These are phyloP conservation scores for Circinella umbellata DNA, from an alignment of 371 early-diverging fungal genomes.

Conservation along the genomic window DNA sequence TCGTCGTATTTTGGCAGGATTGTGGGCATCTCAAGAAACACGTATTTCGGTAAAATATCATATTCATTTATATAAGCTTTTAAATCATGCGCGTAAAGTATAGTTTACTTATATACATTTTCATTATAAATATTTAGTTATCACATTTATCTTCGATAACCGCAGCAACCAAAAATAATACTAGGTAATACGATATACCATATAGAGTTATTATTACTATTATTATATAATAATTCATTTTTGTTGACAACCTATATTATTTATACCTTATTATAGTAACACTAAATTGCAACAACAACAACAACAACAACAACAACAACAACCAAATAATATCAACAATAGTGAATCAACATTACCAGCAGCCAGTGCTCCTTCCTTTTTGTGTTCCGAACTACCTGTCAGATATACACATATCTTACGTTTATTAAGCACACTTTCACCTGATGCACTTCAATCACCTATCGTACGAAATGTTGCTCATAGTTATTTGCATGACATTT, in stretches of 20 bases:
- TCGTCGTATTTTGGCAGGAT: constrained; percentile 35
- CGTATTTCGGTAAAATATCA: constrained; percentile 37
- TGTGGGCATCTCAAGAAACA: constrained; percentile 49
- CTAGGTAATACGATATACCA: background rate
- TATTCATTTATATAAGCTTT: background rate
- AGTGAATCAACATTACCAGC: constrained; percentile 16
- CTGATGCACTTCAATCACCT: constrained; percentile 38
- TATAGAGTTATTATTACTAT: no score
- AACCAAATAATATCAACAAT: constrained; percentile 14
- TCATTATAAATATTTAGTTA: constrained; percentile 7
- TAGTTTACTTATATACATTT: background rate
- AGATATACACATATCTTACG: constrained; percentile 70
- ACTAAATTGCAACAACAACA: constrained; percentile 2
- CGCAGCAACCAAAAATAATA: constrained; percentile 14
- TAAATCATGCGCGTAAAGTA: no score
- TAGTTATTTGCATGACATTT: constrained; percentile 49
- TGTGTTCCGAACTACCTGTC: constrained; percentile 72
- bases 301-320: constrained; percentile 19
- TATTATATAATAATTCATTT: background rate
- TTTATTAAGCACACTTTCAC: constrained; percentile 45
- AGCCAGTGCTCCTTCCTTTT: constrained; percentile 60
- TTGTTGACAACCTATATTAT: background rate
- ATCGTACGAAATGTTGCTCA: constrained; percentile 45
- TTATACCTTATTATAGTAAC: background rate
- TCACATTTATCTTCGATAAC: constrained; percentile 16